Evolutionary conservation across 2,329 filamentous ascomycete genomes (phyloP).

Genomic region (Hypoxylon sp.): DNA sequence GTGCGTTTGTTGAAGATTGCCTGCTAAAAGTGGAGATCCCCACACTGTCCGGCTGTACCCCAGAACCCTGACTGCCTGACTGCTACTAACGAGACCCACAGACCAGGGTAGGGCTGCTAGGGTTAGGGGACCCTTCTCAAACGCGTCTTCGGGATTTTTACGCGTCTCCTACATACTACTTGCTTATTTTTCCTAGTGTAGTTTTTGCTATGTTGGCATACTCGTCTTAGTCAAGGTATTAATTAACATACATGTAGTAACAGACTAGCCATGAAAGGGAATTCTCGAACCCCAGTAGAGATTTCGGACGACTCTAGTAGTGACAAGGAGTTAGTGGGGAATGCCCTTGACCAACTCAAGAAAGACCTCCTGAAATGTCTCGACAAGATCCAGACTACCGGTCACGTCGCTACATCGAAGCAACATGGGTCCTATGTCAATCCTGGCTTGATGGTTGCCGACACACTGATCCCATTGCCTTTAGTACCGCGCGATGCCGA

Average conservation of each 20-base stretch:
- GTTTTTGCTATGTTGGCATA: background rate
- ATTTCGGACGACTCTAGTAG: background rate
- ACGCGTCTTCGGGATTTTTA: background rate
- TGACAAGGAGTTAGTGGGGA: background rate
- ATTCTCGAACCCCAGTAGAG: background rate
- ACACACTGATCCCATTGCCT: slow-evolving; percentile 49
- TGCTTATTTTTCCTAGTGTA: background rate
- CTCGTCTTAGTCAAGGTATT: background rate
- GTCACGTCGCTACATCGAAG: slow-evolving; percentile 39
- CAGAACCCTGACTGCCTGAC: background rate
- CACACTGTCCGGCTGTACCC: background rate
- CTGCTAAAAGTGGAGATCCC: background rate
- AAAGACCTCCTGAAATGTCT: slow-evolving; percentile 22
- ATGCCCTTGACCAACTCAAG: background rate
- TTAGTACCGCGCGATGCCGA: slow-evolving; percentile 48
- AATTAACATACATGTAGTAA: background rate
- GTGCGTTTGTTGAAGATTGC: background rate
- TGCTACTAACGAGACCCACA: too few relatives aligned
- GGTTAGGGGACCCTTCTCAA: background rate
- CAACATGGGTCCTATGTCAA: slow-evolving; percentile 40
- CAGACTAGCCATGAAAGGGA: background rate
- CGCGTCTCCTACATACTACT: background rate
- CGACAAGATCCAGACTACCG: slow-evolving; percentile 39
- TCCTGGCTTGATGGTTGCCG: slow-evolving; percentile 49
- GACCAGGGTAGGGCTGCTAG: too few relatives aligned